A percentile compares a stretch with the other conserved stretches of the same genome.
Conservation (phyloP, 2,329 filamentous ascomycete species). For the Lasiodiplodia gonubiensis region DNA sequence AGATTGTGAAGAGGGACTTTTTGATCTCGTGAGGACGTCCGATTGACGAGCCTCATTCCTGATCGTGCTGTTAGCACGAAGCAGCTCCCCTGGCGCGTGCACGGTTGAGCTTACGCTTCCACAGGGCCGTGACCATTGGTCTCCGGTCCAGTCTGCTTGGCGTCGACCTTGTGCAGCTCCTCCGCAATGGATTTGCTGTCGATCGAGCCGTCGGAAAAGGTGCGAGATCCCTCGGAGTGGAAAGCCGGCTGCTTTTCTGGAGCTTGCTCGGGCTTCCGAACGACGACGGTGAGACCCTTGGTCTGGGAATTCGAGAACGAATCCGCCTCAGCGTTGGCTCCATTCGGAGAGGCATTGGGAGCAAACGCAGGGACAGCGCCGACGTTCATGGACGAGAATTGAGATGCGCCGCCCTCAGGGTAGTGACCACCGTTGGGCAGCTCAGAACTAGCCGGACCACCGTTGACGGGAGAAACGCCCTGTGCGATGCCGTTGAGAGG, state of each 20-base stretch:
- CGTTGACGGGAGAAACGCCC: constrained; percentile 21
- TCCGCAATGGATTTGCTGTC: constrained; percentile 58
- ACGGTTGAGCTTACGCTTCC: constrained; percentile 38
- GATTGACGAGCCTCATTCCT: constrained; percentile 30
- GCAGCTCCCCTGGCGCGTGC: constrained; percentile 30
- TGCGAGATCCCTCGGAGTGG: constrained; percentile 52
- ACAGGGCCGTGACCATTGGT: constrained; percentile 43
- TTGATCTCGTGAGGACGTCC: constrained; percentile 32
- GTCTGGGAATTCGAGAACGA: constrained; percentile 61
- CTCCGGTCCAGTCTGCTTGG: constrained; percentile 44
- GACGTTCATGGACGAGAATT: constrained; percentile 27
- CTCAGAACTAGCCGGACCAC: constrained; percentile 10
- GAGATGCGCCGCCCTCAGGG: constrained; percentile 6
- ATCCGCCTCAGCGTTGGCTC: constrained; percentile 44
- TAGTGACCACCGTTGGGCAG: constrained; percentile 24
- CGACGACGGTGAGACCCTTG: constrained; percentile 59
- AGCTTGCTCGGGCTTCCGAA: constrained; percentile 50
- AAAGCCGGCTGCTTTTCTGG: constrained; percentile 45
- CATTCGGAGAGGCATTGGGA: constrained; percentile 37
- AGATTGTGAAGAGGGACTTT: constrained; percentile 33
- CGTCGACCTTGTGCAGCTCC: constrained; percentile 51
- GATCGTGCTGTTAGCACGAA: constrained; percentile 36
- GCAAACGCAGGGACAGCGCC: constrained; percentile 26
- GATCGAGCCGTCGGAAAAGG: constrained; percentile 63
- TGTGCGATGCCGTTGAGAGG: constrained; percentile 26